Conservation (phyloP, 352 stramenopile species). For the Pythium dissimile region DNA sequence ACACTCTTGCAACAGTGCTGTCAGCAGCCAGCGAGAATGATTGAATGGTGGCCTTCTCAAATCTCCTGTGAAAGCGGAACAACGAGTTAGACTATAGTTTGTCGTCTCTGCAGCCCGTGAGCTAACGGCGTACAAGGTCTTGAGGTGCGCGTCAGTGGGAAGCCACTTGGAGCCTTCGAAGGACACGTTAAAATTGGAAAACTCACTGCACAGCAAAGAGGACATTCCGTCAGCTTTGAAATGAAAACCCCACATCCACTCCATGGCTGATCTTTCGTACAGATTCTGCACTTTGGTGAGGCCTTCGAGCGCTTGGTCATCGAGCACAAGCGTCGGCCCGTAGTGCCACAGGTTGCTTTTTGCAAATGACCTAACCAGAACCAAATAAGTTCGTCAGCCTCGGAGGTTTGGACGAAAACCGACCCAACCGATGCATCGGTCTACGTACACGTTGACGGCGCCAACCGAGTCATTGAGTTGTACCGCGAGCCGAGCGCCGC, state of each 20-base stretch:
- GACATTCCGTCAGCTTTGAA: not conserved
- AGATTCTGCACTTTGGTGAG: conserved; percentile 19
- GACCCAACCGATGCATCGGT: not conserved
- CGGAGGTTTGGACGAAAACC: not conserved
- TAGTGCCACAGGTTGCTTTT: conserved; percentile 12
- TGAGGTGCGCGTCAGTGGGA: conserved; percentile 2
- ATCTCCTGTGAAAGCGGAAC: too few relatives aligned
- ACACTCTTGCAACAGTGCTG: too few relatives aligned
- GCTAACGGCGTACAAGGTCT: conserved; percentile 13
- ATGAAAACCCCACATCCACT: too few relatives aligned
- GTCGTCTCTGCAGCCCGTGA: not conserved
- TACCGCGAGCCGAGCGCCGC: conserved; percentile 10
- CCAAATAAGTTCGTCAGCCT: not conserved
- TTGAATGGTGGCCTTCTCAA: too few relatives aligned
- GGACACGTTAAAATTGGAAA: conserved; percentile 25
- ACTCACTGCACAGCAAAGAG: conserved; percentile 7
- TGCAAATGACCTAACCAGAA: conserved; percentile 10
- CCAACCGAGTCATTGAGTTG: conserved; percentile 10
- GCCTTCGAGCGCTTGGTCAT: conserved; percentile 16
- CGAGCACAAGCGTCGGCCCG: conserved; percentile 20
- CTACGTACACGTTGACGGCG: conserved; percentile 13
- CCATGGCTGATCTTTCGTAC: conserved; percentile 12
- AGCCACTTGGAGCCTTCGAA: conserved; percentile 24
- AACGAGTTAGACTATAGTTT: not conserved
- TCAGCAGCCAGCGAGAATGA: too few relatives aligned